Evolutionary conservation across 176 grass and related monocot genomes (phyloP).

Genomic region (Otatea glauca): DNA sequence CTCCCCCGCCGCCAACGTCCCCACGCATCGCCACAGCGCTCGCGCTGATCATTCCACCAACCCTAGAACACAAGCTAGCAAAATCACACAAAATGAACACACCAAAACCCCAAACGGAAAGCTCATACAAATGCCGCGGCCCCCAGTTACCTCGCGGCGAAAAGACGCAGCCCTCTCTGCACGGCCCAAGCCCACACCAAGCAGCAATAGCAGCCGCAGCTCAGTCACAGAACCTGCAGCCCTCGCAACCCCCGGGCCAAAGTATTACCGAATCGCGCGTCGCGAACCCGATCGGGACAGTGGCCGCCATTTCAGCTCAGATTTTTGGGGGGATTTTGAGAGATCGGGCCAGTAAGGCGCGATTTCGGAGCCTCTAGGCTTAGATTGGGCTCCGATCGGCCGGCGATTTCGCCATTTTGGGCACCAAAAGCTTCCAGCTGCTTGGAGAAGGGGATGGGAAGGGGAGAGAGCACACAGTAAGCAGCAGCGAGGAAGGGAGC

Average conservation of each 20-base stretch:
- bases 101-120: slow-evolving; percentile 36
- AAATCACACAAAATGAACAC: slow-evolving; percentile 36
- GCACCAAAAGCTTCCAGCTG: slow-evolving; percentile 38
- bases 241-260: slow-evolving; percentile 28
- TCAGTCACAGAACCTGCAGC: slow-evolving; percentile 1
- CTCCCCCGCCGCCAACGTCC: slow-evolving; percentile 48
- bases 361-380: slow-evolving; percentile 22
- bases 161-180: slow-evolving; percentile 47
- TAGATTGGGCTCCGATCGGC: slow-evolving; percentile 56
- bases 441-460: slow-evolving; percentile 22
- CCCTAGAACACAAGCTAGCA: slow-evolving; percentile 31
- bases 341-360: slow-evolving; percentile 59
- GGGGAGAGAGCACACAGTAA: slow-evolving; percentile 40
- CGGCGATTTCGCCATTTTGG: slow-evolving; percentile 70
- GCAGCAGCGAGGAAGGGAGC: slow-evolving; percentile 51
- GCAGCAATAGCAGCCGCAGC: slow-evolving; percentile 6
- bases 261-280: slow-evolving; percentile 36
- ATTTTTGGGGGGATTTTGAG: slow-evolving; percentile 38
- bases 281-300: slow-evolving; percentile 45
- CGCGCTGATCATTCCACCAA: slow-evolving; percentile 61
- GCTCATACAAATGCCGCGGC: not conserved
- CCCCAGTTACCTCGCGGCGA: slow-evolving; percentile 32
- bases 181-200: slow-evolving; percentile 18
- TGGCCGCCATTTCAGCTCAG: slow-evolving; percentile 38
- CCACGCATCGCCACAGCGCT: slow-evolving; percentile 56